These are phyloP conservation scores for Penicillium ucsense DNA, from an alignment of 495 filamentous ascomycete genomes.

Conservation along the genomic window DNA sequence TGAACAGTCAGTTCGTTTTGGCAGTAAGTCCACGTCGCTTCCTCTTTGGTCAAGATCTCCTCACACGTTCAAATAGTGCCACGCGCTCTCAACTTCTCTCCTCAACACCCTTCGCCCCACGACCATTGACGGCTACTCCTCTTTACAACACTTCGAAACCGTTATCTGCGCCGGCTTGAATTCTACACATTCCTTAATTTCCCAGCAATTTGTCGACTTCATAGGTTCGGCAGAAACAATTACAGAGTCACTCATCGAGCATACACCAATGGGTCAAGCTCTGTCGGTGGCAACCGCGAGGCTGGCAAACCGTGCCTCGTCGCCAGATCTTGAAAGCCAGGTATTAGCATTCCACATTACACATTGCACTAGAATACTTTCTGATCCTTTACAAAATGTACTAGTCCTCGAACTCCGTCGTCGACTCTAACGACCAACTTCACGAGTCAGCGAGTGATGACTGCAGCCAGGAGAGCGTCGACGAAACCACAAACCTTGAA, in stretches of 20 bases:
- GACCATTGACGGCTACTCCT: slow-evolving; percentile 27
- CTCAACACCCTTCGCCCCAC: slow-evolving; percentile 26
- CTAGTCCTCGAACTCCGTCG: no score
- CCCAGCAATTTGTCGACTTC: slow-evolving; percentile 43
- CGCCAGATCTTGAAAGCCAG: background rate
- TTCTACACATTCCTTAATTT: slow-evolving; percentile 42
- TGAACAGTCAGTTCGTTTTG: slow-evolving; percentile 27
- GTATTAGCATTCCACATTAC: background rate
- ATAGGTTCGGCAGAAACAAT: slow-evolving; percentile 51
- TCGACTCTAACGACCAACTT: no score
- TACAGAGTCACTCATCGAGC: slow-evolving; percentile 31
- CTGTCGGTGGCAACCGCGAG: background rate
- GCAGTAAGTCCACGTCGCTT: slow-evolving; percentile 22
- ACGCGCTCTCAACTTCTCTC: slow-evolving; percentile 25
- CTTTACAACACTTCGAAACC: slow-evolving; percentile 37
- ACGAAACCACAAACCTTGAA: slow-evolving; percentile 2
- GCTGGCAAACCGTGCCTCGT: background rate
- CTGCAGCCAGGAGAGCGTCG: no score
- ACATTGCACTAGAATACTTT: no score
- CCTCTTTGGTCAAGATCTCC: background rate
- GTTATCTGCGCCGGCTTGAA: slow-evolving; percentile 49
- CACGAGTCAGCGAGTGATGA: no score
- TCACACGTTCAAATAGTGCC: slow-evolving; percentile 22
- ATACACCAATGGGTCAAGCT: slow-evolving; percentile 28
- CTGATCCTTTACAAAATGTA: no score